A percentile compares a stretch with the other conserved stretches of the same genome.
phyloP scores from a whole-genome alignment of 768 basidiomycete genomes.

The Gymnopilus dilepis region DNA sequence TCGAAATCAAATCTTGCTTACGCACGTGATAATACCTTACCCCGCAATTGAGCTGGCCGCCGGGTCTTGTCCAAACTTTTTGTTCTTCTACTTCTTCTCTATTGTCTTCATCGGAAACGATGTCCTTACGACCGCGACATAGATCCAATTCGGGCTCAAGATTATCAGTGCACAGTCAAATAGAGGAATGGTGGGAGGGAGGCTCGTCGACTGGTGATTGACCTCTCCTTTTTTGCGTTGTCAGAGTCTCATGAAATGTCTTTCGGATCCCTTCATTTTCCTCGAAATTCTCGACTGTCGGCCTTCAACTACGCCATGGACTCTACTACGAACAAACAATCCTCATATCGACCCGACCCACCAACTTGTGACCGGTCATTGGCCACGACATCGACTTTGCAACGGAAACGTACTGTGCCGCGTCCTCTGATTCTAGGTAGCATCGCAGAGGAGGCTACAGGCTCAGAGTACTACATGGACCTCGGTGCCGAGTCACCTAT shows the following conservation, averaged over 20 bases:
- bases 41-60: background rate
- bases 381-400: background rate
- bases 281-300: background rate
- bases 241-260: conserved; percentile 13
- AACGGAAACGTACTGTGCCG: conserved; percentile 19
- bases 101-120: conserved; percentile 24
- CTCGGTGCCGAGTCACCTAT: conserved; percentile 34
- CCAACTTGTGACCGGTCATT: conserved; percentile 2
- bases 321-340: background rate
- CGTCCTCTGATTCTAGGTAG: conserved; percentile 26
- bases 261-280: conserved; percentile 5
- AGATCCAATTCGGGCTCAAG: conserved; percentile 20
- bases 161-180: conserved; percentile 16
- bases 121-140: conserved; percentile 24
- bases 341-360: background rate
- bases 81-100: conserved; percentile 7
- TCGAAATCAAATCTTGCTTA: background rate
- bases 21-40: conserved; percentile 6
- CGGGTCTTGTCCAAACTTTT: conserved; percentile 1
- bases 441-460: conserved; percentile 28
- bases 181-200: conserved; percentile 33
- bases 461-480: conserved; percentile 32
- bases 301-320: background rate
- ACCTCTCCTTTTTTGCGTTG: background rate
- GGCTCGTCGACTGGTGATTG: conserved; percentile 25